Evolutionary conservation across 371 early-diverging fungal genomes (phyloP), one percentile per base, ranked within the genome.

Genomic region (Rhizopus arrhizus): DNA sequence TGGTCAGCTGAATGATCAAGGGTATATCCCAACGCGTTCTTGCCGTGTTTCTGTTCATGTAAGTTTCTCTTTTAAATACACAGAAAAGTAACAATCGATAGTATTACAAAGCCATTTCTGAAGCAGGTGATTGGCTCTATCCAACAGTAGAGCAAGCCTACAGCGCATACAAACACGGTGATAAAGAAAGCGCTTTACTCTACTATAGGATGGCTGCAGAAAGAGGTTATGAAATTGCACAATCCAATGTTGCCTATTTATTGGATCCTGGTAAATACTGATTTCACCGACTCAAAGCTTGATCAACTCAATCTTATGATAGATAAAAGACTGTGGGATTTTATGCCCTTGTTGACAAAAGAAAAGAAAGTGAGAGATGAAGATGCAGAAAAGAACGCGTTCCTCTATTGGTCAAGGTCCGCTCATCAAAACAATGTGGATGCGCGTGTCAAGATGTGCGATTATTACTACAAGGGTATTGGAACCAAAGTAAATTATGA

Each of bases 391-490:
- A 72, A 72, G 42, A 73, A 87, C 36, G 94, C 96, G 1, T 75
- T 95, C 28, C 85, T 85, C 15, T 88, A 93, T 64, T 98, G 96
- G 95, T 91, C 92, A 36, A 87, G 98, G 10, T 93, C 97, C 0
- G 95, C 97, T n/a, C 96, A 95, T 66, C 95, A 95, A 66, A 90
- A 90, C 58, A 92, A 93, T 69, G 83, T 89, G 0, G 95, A 96
- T 61, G 89, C 95, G 15, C 82, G 95, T 3, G 87, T 95, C 33
- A 94, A 94, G 68, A 89, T 92, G 78, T 97, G 97, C 3, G 98
- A 97, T 68, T 93, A 95, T 71, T 93, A 93, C 61, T 96, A 81
- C 59, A 80, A 91, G 50, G 99, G 99, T 0, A 84, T 88, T 45
- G 97, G 98, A 28, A 83, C 86, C 2, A 75, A 73, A 2, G 64